phyloP scores from a whole-genome alignment of 2,329 filamentous ascomycete species.

The Diaporthe vexans region DNA sequence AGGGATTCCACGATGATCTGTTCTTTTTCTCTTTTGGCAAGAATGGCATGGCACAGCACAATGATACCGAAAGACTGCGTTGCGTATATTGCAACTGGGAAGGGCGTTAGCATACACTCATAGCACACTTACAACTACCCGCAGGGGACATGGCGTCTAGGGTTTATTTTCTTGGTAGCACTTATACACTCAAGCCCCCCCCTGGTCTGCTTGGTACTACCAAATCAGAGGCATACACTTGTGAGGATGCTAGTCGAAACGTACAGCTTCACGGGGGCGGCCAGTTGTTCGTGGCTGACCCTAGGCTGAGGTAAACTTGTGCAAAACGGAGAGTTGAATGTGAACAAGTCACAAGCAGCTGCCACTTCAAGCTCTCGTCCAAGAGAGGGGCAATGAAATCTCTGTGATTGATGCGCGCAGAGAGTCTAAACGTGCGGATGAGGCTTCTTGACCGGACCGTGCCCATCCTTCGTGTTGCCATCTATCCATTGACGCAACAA shows the following conservation, averaged over 20 bases:
- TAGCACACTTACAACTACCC: slow-evolving; percentile 17
- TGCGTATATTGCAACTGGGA: slow-evolving; percentile 18
- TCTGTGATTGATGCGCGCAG: slow-evolving; percentile 7
- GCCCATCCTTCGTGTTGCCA: background rate
- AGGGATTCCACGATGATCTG: background rate
- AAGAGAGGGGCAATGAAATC: background rate
- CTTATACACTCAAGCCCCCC: background rate
- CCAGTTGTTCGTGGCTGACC: background rate
- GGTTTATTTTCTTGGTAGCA: background rate
- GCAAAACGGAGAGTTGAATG: background rate
- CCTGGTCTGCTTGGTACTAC: background rate
- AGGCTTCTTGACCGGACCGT: background rate
- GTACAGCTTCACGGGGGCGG: background rate
- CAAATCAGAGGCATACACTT: background rate
- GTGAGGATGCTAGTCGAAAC: background rate
- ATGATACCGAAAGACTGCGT: slow-evolving; percentile 25
- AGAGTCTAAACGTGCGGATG: slow-evolving; percentile 29
- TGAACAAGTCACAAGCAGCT: background rate
- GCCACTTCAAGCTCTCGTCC: background rate
- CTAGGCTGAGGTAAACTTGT: background rate
- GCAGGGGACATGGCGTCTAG: slow-evolving; percentile 20
- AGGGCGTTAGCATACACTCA: slow-evolving; percentile 34
- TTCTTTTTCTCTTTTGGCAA: background rate
- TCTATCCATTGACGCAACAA: slow-evolving; percentile 16
- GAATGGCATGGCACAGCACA: slow-evolving; percentile 29